phyloP scores from a whole-genome alignment of 2,329 filamentous ascomycete genomes.

The Diaporthe longicolla region DNA sequence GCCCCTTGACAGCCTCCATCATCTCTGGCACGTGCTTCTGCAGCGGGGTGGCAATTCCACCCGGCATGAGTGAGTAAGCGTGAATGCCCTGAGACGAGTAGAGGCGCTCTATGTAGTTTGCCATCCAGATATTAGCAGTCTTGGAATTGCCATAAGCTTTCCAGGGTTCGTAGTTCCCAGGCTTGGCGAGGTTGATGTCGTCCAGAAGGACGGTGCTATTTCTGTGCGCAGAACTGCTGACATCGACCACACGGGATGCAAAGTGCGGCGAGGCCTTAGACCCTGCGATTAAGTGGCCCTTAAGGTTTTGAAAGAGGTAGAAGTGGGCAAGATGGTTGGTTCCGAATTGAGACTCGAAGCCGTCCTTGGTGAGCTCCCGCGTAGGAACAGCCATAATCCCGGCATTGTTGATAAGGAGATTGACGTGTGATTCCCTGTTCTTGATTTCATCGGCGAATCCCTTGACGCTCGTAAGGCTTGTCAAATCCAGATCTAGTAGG shows the following conservation, averaged over 20 bases:
- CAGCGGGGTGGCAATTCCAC: constrained; percentile 55
- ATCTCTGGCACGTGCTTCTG: constrained; percentile 47
- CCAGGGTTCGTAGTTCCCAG: constrained; percentile 51
- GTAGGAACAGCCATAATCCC: constrained; percentile 58
- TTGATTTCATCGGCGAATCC: constrained; percentile 50
- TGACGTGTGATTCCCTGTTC: constrained; percentile 45
- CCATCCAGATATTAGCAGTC: constrained; percentile 61
- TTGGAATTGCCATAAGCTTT: constrained; percentile 60
- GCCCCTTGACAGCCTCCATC: constrained; percentile 40
- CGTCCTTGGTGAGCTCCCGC: constrained; percentile 56
- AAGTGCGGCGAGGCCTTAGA: constrained; percentile 53
- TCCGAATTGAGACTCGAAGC: constrained; percentile 65
- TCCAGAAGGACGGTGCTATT: constrained; percentile 51
- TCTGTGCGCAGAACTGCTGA: constrained; percentile 60
- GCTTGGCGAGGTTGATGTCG: constrained; percentile 56
- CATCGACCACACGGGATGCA: constrained; percentile 59
- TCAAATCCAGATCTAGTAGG: constrained; percentile 52
- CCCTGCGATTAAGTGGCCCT: constrained; percentile 56
- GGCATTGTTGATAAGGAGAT: constrained; percentile 58
- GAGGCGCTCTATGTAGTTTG: constrained; percentile 61
- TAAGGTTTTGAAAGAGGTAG: constrained; percentile 64
- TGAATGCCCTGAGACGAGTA: constrained; percentile 58
- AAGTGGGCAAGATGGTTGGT: constrained; percentile 68
- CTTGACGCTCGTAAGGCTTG: constrained; percentile 52
- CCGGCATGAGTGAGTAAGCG: constrained; percentile 59